These are phyloP conservation scores for Phytomonas serpens DNA, from an alignment of 208 protist genomes.

Conservation along the genomic window DNA sequence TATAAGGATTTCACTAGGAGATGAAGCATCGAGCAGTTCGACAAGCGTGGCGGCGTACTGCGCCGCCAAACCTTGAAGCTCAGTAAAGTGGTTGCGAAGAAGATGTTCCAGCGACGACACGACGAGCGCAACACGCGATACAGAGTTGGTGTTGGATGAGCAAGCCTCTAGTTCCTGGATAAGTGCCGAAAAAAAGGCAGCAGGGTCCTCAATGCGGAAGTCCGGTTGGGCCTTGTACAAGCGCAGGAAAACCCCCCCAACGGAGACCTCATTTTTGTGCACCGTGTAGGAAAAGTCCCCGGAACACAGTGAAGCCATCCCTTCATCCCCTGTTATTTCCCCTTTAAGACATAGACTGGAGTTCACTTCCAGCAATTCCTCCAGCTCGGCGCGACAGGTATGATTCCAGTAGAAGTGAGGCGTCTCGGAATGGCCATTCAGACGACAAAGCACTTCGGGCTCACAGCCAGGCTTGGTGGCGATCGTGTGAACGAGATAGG, in stretches of 20 bases:
- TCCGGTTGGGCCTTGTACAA: slow-evolving; percentile 80
- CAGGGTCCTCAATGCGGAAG: slow-evolving; percentile 63
- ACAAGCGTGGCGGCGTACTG: not conserved
- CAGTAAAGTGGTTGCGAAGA: not conserved
- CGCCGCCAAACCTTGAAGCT: not conserved
- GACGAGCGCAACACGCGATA: not conserved
- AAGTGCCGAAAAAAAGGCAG: slow-evolving; percentile 43
- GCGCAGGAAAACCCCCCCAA: slow-evolving; percentile 86
- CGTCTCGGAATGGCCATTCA: slow-evolving; percentile 82
- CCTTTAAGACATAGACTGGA: slow-evolving; percentile 22
- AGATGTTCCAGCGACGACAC: not conserved
- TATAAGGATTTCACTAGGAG: not conserved
- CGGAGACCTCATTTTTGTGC: slow-evolving; percentile 67
- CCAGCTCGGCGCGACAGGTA: slow-evolving; percentile 59
- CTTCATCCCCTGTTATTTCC: slow-evolving; percentile 6
- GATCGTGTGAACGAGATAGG: slow-evolving; percentile 71
- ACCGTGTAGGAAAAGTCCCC: slow-evolving; percentile 50
- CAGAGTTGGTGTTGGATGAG: not conserved
- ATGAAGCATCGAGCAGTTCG: not conserved
- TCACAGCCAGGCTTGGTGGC: slow-evolving; percentile 19
- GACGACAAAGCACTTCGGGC: slow-evolving; percentile 54
- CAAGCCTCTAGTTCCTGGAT: slow-evolving; percentile 28
- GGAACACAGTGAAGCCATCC: slow-evolving; percentile 4
- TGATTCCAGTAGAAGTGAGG: slow-evolving; percentile 90
- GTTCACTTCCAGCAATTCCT: slow-evolving; percentile 47